Conservation (phyloP, 768 basidiomycete genomes). For the Sporobolomyces phaffii region DNA sequence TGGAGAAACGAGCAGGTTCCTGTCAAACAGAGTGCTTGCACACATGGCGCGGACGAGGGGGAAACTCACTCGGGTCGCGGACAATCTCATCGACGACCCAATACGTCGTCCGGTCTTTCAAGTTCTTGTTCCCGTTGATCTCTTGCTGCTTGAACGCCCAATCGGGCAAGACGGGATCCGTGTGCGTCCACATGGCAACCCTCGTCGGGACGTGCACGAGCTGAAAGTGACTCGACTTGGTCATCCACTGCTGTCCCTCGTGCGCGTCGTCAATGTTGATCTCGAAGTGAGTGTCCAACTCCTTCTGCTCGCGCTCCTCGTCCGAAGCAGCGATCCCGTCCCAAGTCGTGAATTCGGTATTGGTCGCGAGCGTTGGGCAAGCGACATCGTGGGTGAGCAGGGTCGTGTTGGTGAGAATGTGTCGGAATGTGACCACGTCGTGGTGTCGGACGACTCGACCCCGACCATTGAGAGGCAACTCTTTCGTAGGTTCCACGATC, state of each 20-base stretch:
- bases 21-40: too few relatives aligned
- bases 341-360: conserved; percentile 97
- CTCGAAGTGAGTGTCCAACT: conserved; percentile 85
- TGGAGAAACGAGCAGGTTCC: conserved; percentile 44
- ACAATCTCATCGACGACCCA: conserved; percentile 88
- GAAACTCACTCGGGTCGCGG: conserved; percentile 59
- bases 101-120: conserved; percentile 68
- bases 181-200: conserved; percentile 90
- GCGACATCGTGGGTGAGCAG: conserved; percentile 96
- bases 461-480: conserved; percentile 85
- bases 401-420: conserved; percentile 71
- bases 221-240: conserved; percentile 86
- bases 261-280: conserved; percentile 65
- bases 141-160: conserved; percentile 98
- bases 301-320: conserved; percentile 50
- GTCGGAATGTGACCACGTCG: conserved; percentile 81
- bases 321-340: conserved; percentile 61
- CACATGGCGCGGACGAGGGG: conserved; percentile 47
- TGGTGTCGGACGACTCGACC: conserved; percentile 85
- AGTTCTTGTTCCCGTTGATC: conserved; percentile 93
- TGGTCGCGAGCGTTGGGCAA: conserved; percentile 91
- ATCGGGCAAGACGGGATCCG: conserved; percentile 68
- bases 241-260: conserved; percentile 80
- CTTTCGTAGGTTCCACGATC: conserved; percentile 91
- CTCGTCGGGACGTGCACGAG: conserved; percentile 81